These are phyloP conservation scores for Trichoderma endophyticum DNA, from an alignment of 2,329 filamentous ascomycete genomes.

Conservation along the genomic window DNA sequence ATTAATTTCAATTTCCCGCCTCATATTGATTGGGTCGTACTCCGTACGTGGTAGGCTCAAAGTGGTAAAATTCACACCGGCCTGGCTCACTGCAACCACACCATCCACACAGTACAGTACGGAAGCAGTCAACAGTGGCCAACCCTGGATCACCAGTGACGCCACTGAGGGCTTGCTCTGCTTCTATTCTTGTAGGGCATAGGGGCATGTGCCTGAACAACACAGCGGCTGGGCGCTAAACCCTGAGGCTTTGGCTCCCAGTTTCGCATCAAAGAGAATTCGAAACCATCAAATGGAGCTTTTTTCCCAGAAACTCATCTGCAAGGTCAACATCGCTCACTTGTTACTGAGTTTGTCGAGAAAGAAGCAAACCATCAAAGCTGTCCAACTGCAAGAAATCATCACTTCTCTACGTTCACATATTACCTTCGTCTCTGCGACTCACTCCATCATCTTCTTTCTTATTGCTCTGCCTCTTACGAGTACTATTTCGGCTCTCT, in stretches of 20 bases:
- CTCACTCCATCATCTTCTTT: not conserved
- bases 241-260: not conserved
- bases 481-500: not conserved
- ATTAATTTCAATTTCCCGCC: not conserved
- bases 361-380: not conserved
- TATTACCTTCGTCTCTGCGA: not conserved
- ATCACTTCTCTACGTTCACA: not conserved
- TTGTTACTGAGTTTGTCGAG: not conserved
- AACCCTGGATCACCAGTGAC: not conserved
- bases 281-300: not conserved
- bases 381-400: not conserved
- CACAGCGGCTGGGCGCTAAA: not conserved
- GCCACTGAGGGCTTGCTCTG: not conserved
- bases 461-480: not conserved
- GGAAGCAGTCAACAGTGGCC: not conserved
- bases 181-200: not conserved
- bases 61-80: not conserved
- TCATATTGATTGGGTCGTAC: not conserved
- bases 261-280: not conserved
- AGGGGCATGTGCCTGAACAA: not conserved
- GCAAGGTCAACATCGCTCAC: not conserved
- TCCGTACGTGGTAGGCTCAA: not conserved
- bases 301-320: not conserved
- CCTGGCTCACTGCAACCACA: conserved; percentile 7
- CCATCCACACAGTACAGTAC: conserved; percentile 1